phyloP scores from a whole-genome alignment of 2,329 filamentous ascomycete species.

The Hypoxylon sp. region DNA sequence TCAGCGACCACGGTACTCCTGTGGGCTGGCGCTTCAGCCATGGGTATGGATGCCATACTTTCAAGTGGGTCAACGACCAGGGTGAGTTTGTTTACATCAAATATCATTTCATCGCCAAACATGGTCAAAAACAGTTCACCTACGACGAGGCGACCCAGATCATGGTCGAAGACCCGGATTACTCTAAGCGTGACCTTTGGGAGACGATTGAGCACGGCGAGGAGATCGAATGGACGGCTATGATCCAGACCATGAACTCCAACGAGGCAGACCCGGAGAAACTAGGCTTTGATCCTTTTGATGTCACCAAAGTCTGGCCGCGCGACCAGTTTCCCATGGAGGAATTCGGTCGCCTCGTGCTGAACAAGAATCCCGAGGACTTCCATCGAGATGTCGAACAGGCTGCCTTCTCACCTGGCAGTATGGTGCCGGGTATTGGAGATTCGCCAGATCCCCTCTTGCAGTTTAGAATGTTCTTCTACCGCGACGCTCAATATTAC shows the following conservation, averaged over 20 bases:
- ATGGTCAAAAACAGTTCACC: constrained; percentile 70
- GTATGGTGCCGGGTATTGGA: constrained; percentile 64
- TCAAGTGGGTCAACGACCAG: constrained; percentile 74
- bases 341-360: constrained; percentile 61
- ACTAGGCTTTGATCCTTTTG: constrained; percentile 65
- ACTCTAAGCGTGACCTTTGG: constrained; percentile 72
- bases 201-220: constrained; percentile 71
- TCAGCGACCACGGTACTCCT: constrained; percentile 74
- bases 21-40: constrained; percentile 75
- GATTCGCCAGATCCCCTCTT: constrained; percentile 61
- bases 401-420: constrained; percentile 63
- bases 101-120: constrained; percentile 72
- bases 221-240: constrained; percentile 71
- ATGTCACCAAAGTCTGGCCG: constrained; percentile 66
- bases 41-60: constrained; percentile 74
- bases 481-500: constrained; percentile 63
- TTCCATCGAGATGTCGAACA: constrained; percentile 64
- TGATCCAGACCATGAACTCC: constrained; percentile 70
- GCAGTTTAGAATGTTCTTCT: constrained; percentile 63
- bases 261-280: constrained; percentile 64
- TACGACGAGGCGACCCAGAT: constrained; percentile 68
- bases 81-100: constrained; percentile 75
- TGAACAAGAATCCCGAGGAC: constrained; percentile 67
- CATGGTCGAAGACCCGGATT: constrained; percentile 68
- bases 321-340: constrained; percentile 60